Evolutionary conservation across 2,329 filamentous ascomycete genomes (phyloP).

Genomic region (Leptographium galeiforme): DNA sequence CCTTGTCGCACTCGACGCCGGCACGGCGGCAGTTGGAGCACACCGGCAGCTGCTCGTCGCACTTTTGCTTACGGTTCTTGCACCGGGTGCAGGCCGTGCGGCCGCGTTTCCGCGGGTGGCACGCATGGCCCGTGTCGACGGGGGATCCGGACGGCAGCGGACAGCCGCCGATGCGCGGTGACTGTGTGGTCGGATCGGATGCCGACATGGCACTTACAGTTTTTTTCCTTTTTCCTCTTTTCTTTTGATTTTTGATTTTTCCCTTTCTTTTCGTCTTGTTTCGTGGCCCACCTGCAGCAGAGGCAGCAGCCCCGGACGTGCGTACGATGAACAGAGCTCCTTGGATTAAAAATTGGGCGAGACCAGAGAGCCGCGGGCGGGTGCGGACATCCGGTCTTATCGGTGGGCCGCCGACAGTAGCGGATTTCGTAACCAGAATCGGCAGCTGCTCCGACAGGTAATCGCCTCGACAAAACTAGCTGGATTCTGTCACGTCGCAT

Average conservation of each 20-base stretch:
- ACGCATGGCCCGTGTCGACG: neutral
- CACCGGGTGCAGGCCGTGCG: slow-evolving; percentile 67
- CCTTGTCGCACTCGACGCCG: slow-evolving; percentile 4
- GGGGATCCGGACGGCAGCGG: slow-evolving; percentile 36
- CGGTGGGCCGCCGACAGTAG: too few relatives aligned
- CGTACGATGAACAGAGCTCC: too few relatives aligned
- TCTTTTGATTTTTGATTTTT: neutral
- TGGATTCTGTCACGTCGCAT: too few relatives aligned
- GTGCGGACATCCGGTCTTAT: too few relatives aligned
- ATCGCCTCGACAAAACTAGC: too few relatives aligned
- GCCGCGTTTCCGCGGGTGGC: slow-evolving; percentile 51
- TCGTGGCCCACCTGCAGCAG: neutral
- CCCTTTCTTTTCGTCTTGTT: too few relatives aligned
- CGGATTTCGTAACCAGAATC: too few relatives aligned
- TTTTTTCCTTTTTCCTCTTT: neutral
- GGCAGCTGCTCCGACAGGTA: too few relatives aligned
- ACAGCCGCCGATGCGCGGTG: neutral
- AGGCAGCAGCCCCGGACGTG: neutral
- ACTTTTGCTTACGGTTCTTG: slow-evolving; percentile 56
- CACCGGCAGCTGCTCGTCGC: slow-evolving; percentile 4
- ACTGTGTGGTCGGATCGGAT: neutral
- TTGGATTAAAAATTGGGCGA: too few relatives aligned
- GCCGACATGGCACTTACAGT: neutral
- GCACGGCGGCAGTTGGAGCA: slow-evolving; percentile 5
- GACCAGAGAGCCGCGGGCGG: too few relatives aligned